phyloP scores from a whole-genome alignment of 129 eudicot species.

The Silybum marianum region DNA sequence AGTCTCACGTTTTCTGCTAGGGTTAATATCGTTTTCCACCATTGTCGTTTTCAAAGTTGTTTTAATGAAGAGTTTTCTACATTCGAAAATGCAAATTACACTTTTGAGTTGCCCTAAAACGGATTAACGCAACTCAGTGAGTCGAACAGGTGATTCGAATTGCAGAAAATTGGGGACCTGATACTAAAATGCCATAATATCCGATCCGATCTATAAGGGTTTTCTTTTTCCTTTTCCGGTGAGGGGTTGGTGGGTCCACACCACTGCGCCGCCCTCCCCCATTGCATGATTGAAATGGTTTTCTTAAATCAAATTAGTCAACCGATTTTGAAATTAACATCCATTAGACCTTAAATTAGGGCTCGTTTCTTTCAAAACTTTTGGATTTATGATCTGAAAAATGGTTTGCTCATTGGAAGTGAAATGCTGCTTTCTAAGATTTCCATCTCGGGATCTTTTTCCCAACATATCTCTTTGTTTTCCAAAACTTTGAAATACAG shows the following conservation, averaged over 20 bases:
- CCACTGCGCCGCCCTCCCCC: not conserved
- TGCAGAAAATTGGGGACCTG: not conserved
- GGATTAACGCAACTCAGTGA: not conserved
- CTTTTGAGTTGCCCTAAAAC: not conserved
- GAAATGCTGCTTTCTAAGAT: not conserved
- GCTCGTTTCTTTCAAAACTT: not conserved
- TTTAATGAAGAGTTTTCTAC: not conserved
- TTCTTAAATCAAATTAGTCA: not conserved
- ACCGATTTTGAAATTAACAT: not conserved
- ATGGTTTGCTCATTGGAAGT: not conserved
- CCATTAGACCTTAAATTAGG: not conserved
- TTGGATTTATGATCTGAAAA: not conserved
- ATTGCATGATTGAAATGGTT: constrained; percentile 11
- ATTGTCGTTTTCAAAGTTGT: constrained; percentile 19
- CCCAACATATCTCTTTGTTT: not conserved
- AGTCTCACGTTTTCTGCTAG: too few relatives aligned
- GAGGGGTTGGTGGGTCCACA: not conserved
- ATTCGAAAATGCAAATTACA: not conserved
- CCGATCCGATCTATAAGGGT: constrained; percentile 14
- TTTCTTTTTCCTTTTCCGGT: not conserved
- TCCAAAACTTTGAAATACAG: not conserved
- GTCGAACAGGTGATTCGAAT: not conserved
- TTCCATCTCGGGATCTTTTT: not conserved
- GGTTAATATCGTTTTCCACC: constrained; percentile 8
- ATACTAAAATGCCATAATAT: not conserved